These are phyloP conservation scores for Colletotrichum karsti DNA, from an alignment of 2,329 filamentous ascomycete species.

Conservation along the genomic window DNA sequence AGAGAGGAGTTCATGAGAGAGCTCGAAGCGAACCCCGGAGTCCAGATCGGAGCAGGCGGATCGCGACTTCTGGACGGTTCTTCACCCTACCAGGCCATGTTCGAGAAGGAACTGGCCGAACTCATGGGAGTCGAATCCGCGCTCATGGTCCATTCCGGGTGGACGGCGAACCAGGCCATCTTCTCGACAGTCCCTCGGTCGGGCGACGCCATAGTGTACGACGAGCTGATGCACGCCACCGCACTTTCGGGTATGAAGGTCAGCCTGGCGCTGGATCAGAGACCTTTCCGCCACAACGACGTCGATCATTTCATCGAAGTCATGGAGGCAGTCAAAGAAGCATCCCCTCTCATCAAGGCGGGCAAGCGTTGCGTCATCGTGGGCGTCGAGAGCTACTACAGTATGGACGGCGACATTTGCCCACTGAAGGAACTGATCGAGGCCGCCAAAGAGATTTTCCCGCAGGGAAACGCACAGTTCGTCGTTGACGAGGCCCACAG, in stretches of 20 bases:
- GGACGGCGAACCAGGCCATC: slow-evolving; percentile 61
- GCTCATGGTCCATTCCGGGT: slow-evolving; percentile 68
- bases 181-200: slow-evolving; percentile 57
- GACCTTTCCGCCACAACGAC: slow-evolving; percentile 52
- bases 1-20: too few species aligned
- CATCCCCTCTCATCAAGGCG: slow-evolving; percentile 37
- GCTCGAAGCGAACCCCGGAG: too few species aligned
- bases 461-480: slow-evolving; percentile 52
- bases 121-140: slow-evolving; percentile 68
- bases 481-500: slow-evolving; percentile 66
- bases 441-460: slow-evolving; percentile 42
- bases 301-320: slow-evolving; percentile 42
- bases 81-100: slow-evolving; percentile 50
- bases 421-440: slow-evolving; percentile 48
- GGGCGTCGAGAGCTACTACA: slow-evolving; percentile 52
- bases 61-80: slow-evolving; percentile 73
- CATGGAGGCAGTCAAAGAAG: slow-evolving; percentile 39
- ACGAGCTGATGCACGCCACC: slow-evolving; percentile 74
- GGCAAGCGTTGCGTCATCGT: slow-evolving; percentile 46
- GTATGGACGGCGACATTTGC: slow-evolving; percentile 56
- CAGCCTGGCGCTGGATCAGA: slow-evolving; percentile 57
- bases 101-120: slow-evolving; percentile 67
- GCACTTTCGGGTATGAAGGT: slow-evolving; percentile 71
- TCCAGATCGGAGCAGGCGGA: too few species aligned
- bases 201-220: slow-evolving; percentile 67